Conservation (phyloP, 495 filamentous ascomycete species). For the Antarctomyces pellizariae region DNA sequence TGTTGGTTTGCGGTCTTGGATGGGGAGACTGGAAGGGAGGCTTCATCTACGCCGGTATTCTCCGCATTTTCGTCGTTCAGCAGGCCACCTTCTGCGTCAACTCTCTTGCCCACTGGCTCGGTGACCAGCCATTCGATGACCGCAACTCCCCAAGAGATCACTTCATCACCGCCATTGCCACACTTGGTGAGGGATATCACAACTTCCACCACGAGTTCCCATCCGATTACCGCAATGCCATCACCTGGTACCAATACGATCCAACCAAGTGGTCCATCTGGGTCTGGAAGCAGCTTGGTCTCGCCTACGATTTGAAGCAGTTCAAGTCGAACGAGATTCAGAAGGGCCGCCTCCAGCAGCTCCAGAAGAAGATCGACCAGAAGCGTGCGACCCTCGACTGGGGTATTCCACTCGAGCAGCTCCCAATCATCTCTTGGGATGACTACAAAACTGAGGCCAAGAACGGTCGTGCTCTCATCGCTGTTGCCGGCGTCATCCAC, state of each 20-base stretch:
- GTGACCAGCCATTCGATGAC: constrained; percentile 97
- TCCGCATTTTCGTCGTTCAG: constrained; percentile 95
- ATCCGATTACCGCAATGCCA: constrained; percentile 95
- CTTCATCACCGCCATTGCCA: constrained; percentile 83
- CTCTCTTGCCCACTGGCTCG: constrained; percentile 95
- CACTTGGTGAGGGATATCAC: constrained; percentile 95
- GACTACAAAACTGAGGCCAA: constrained; percentile 75
- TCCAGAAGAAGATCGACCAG: constrained; percentile 98
- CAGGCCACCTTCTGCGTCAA: constrained; percentile 99
- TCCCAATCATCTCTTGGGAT: constrained; percentile 93
- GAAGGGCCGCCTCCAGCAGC: constrained; percentile 91
- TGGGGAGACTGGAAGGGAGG: constrained; percentile 86
- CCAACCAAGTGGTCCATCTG: constrained; percentile 97
- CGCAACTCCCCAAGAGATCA: constrained; percentile 96
- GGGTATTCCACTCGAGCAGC: constrained; percentile 81
- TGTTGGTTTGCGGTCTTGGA: constrained; percentile 57
- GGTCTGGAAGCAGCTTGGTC: constrained; percentile 76
- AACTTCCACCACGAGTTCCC: constrained; percentile 99
- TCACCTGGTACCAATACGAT: constrained; percentile 96
- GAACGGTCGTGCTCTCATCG: constrained; percentile 69
- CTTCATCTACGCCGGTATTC: constrained; percentile 85
- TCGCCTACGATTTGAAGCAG: constrained; percentile 89
- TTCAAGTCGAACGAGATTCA: constrained; percentile 98
- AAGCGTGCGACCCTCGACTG: constrained; percentile 82
- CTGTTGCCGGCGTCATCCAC: constrained; percentile 87